Percentiles rank a stretch among this genome's conserved stretches.
These are phyloP conservation scores for Halteria grandinella DNA, from an alignment of 73 alveolate genomes.

Conservation along the genomic window DNA sequence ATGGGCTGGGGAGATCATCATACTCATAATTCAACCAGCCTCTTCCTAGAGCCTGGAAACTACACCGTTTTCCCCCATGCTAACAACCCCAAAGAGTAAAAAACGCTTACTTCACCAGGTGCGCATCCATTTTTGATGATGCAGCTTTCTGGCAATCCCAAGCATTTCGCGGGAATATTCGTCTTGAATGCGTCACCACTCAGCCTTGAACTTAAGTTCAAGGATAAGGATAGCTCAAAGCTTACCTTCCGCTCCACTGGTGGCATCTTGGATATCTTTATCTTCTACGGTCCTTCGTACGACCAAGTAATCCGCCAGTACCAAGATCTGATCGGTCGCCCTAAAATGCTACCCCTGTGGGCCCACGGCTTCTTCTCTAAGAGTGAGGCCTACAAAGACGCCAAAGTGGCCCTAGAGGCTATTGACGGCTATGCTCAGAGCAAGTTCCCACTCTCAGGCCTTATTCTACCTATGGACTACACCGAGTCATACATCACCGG, in stretches of 20 bases:
- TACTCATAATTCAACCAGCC: not conserved
- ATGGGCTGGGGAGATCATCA: constrained; percentile 30
- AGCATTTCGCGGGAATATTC: constrained; percentile 9
- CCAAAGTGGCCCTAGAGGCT: not conserved
- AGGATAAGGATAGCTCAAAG: not conserved
- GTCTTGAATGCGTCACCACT: not conserved
- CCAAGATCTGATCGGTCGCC: constrained; percentile 70
- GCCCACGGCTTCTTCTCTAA: constrained; percentile 68
- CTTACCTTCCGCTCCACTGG: constrained; percentile 53
- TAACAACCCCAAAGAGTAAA: not conserved
- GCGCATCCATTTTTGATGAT: constrained; percentile 24
- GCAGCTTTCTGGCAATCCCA: not conserved
- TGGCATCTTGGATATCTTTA: constrained; percentile 65
- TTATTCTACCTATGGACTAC: not conserved
- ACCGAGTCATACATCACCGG: not conserved
- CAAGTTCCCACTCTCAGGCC: not conserved
- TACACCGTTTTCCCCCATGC: constrained; percentile 18
- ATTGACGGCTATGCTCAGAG: not conserved
- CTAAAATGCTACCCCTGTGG: constrained; percentile 76
- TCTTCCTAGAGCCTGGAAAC: constrained; percentile 23
- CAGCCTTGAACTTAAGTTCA: not conserved
- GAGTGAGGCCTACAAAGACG: not conserved
- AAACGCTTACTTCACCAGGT: not conserved
- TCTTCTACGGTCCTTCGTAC: constrained; percentile 52
- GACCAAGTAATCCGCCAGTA: constrained; percentile 50